These are phyloP conservation scores for Polytrichum formosum DNA, from an alignment of 225 moss, liverwort and hornwort species.

Conservation along the genomic window DNA sequence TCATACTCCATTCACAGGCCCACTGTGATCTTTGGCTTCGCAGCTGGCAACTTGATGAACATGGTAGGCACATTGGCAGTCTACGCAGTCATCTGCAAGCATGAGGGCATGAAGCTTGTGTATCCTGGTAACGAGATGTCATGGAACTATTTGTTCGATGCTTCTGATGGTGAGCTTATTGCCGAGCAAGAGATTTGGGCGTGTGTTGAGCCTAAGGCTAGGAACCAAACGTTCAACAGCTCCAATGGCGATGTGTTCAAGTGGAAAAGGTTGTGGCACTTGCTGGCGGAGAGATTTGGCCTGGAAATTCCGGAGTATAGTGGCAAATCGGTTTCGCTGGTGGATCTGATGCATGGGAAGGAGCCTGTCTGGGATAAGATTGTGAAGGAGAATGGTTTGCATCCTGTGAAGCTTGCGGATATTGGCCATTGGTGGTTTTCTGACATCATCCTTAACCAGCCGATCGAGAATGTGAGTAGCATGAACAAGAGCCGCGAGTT, in stretches of 20 bases:
- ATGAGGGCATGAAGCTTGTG: conserved; percentile 25
- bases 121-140: conserved; percentile 28
- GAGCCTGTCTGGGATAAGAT: conserved; percentile 31
- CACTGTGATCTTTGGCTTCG: conserved; percentile 36
- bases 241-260: conserved; percentile 48
- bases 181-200: conserved; percentile 56
- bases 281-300: conserved; percentile 13
- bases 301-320: background rate
- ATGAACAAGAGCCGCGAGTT: conserved; percentile 56
- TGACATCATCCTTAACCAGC: conserved; percentile 7
- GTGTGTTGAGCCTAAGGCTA: conserved; percentile 29
- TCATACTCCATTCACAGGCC: conserved; percentile 56
- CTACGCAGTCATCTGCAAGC: conserved; percentile 38
- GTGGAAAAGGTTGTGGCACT: conserved; percentile 36
- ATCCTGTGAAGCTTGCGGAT: conserved; percentile 16
- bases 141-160: conserved; percentile 26
- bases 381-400: conserved; percentile 20
- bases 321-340: background rate
- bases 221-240: conserved; percentile 41
- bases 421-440: conserved; percentile 40
- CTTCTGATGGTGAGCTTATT: conserved; percentile 33
- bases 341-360: conserved; percentile 16
- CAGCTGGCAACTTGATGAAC: conserved; percentile 19
- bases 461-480: conserved; percentile 14
- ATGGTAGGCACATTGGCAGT: conserved; percentile 24